Percentiles rank a stretch among this genome's conserved stretches.
Evolutionary conservation across 2,329 filamentous ascomycete genomes (phyloP).

Genomic region (Trichoderma brevicompactum): DNA sequence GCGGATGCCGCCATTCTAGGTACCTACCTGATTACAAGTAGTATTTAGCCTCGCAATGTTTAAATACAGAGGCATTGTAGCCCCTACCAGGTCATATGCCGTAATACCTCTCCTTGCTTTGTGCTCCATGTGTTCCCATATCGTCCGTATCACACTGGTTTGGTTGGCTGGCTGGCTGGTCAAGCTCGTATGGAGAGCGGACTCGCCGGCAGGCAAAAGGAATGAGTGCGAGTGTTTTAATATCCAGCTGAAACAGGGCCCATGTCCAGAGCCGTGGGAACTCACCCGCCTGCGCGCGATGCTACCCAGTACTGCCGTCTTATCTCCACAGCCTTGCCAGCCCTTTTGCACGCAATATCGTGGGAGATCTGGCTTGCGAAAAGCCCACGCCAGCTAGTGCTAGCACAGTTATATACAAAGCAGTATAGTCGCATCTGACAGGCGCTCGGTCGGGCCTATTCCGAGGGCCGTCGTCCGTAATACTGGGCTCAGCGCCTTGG

Average conservation of each 20-base stretch:
- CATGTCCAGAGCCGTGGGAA: no score
- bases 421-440: slow-evolving; percentile 20
- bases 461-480: not conserved
- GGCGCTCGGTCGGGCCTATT: slow-evolving; percentile 5
- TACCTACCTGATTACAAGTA: no score
- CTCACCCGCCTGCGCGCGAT: no score
- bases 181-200: not conserved
- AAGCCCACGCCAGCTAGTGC: not conserved
- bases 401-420: not conserved
- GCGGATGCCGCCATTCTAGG: no score
- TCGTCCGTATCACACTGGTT: no score
- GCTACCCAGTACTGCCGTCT: not conserved
- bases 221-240: not conserved
- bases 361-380: not conserved
- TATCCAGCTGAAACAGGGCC: not conserved
- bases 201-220: slow-evolving; percentile 3
- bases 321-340: not conserved
- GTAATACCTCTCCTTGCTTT: no score
- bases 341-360: not conserved
- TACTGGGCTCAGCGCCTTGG: no score
- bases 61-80: no score
- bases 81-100: no score
- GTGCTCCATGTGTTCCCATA: no score
- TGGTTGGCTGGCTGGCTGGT: slow-evolving; percentile 8
- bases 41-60: no score